Conservation (phyloP, 2,329 filamentous ascomycete species). For the Alternaria triticimaculans region DNA sequence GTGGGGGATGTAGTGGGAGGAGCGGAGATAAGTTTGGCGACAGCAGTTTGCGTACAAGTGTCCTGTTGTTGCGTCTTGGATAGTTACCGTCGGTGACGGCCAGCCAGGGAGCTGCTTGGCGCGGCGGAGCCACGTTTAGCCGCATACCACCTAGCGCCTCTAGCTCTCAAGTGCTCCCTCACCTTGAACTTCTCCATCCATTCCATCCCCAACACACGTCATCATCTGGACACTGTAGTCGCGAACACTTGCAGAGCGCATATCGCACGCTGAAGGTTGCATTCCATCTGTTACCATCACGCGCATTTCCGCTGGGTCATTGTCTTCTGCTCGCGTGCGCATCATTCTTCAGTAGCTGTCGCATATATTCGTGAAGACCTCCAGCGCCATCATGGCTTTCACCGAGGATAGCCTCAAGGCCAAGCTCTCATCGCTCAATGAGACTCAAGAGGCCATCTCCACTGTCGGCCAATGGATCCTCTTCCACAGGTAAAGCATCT, state of each 20-base stretch:
- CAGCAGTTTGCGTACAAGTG: conserved; percentile 29
- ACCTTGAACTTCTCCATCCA: conserved; percentile 21
- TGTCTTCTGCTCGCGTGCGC: conserved; percentile 32
- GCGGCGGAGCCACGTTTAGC: conserved; percentile 29
- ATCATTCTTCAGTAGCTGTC: conserved; percentile 20
- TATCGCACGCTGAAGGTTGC: conserved; percentile 10
- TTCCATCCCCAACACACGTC: conserved; percentile 25
- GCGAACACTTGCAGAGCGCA: conserved; percentile 14
- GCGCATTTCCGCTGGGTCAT: neutral
- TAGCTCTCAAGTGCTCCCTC: conserved; percentile 17
- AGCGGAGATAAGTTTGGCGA: conserved; percentile 9
- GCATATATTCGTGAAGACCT: conserved; percentile 29
- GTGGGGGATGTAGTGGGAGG: neutral
- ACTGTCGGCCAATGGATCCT: conserved; percentile 99
- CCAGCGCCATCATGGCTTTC: conserved; percentile 75
- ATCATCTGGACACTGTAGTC: conserved; percentile 19
- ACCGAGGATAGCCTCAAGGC: conserved; percentile 94
- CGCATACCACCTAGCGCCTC: conserved; percentile 28
- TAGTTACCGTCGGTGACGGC: conserved; percentile 19
- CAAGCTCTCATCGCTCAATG: conserved; percentile 93
- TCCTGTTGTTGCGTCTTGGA: conserved; percentile 19
- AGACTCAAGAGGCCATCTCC: conserved; percentile 96
- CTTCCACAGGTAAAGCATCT: conserved; percentile 81
- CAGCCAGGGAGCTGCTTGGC: conserved; percentile 25
- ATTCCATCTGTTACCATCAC: conserved; percentile 8